Evolutionary conservation across 139 green algal genomes (phyloP), one percentile per base, ranked within the genome.

Genomic region (Haematococcus lacustris): DNA sequence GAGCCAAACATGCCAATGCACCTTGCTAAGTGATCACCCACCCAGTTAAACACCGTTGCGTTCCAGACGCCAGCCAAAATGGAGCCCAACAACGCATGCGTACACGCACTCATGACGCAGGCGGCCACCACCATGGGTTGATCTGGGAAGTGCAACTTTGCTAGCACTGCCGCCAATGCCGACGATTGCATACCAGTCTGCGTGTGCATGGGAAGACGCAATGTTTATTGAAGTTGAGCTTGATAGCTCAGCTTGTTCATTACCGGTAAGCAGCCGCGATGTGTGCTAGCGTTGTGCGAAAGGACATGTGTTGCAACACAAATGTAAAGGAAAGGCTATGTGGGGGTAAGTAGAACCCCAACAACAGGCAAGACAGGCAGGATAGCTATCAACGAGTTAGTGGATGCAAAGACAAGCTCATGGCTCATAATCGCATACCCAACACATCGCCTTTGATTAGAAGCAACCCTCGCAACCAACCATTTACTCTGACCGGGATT

Each of bases 101-200:
- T 85, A 72, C 81, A 85, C 1, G 80, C 83, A 13, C 68, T 80
- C 61, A 86, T 71, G 61, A 89, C 78, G 71, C 84, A 86, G 0
- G 84, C 78, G 25, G 81, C 84, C 66, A 89, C 84, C 30, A 86
- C 71, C 39, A 77, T 66, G 33, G 81, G 81, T 9, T 86, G 38
- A 38, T 82, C 66, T 0, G 74, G 28, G 66, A 89, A 89, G 63
- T 89, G 84, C 40, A 85, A 39, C 59, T 79, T 73, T 37, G 84
- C 84, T 32, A 89, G 79, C 65, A 88, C 83, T 0, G 79, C 83
- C n/a, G 82, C 82, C 43, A 88, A 68, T 39, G 82, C 82, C 2
- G 72, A 79, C 61, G 38, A 72, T 70, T 87, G 82, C 82, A 87
- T 87, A 62, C 82, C 81, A 9, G 83, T 78, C 81, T 86, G 71